Base-by-base conservation (phyloP, 2,329 filamentous ascomycete species). In the Penicillium digitatum region DNA sequence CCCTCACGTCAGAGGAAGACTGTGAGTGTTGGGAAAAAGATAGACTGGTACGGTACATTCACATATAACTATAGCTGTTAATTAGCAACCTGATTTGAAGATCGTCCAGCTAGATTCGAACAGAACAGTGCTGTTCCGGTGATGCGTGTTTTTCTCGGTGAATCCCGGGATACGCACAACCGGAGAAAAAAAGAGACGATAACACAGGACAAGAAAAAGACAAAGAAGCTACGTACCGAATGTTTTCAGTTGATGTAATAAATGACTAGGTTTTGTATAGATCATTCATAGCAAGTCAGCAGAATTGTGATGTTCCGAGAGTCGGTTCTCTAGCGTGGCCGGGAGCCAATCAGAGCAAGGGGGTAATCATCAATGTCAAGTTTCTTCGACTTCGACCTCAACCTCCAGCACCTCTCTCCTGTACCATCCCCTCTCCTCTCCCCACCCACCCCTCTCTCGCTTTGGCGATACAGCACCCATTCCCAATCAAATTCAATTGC, bases 341-440 rank as follows among this genome's bases (percentile, higher is more conserved):
- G 49, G 32, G 11, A 59, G 59, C 72, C 72, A 74, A 74, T 74
- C 71, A 74, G 59, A 52, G 55, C 48, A 63, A 68, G 63, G 64
- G 67, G 70, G 70, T 71, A 71, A 68, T 62, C 37, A 48, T 55
- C 60, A 68, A 72, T 68, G 69, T 65, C 62, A 73, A 66, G 66
- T 65, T 66, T 69, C 66, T 66, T 66, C 65, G 69, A 68, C 66
- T 66, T 70, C 65, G 62, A 71, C 69, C 66, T 72, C 67, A 62
- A 50, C 52, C 59, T 69, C 63, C 56, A 64, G 61, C 63, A 67
- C 67, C 66, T 67, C 68, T 62, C 64, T 67, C 67, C 63, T 66
- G 62, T 62, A 61, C 48, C 66, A 62, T 61, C 62, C 62, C 59
- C 58, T 59, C 61, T 58, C 53, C 58, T 55, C 59, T 57, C 65